Conservation (phyloP, 2,329 filamentous ascomycete species). For the Ophiostoma montium region DNA sequence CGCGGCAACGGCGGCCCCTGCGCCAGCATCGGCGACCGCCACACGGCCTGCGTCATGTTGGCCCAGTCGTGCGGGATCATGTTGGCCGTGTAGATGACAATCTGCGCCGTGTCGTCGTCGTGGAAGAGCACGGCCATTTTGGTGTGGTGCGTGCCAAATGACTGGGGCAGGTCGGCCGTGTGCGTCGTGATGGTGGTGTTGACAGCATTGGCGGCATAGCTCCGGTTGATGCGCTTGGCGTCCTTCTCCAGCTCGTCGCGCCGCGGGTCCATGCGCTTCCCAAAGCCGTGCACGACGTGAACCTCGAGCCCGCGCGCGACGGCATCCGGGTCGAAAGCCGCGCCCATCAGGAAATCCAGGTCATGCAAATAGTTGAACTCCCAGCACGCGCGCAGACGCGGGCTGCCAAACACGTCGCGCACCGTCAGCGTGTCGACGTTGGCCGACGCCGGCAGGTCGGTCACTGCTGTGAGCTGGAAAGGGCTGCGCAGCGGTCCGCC, state of each 20-base stretch:
- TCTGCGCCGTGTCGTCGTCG: slow-evolving; percentile 60
- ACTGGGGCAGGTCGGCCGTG: slow-evolving; percentile 64
- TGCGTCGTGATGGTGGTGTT: slow-evolving; percentile 51
- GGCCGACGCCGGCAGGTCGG: slow-evolving; percentile 39
- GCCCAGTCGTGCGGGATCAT: slow-evolving; percentile 81
- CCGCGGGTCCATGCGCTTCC: slow-evolving; percentile 51
- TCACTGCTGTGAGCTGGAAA: slow-evolving; percentile 56
- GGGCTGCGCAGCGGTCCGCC: slow-evolving; percentile 24
- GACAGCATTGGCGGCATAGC: too few species aligned
- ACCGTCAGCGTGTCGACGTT: slow-evolving; percentile 56
- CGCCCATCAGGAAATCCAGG: slow-evolving; percentile 38
- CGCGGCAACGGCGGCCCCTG: slow-evolving; percentile 32
- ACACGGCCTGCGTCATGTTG: slow-evolving; percentile 76
- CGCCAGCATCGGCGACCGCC: slow-evolving; percentile 61
- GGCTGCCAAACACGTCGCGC: slow-evolving; percentile 56
- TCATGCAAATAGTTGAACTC: slow-evolving; percentile 56
- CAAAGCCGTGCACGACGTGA: slow-evolving; percentile 47
- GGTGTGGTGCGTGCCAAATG: slow-evolving; percentile 73
- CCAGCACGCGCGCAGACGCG: slow-evolving; percentile 58
- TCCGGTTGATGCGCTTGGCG: slow-evolving; percentile 14
- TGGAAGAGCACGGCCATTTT: slow-evolving; percentile 81
- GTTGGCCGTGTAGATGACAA: slow-evolving; percentile 81
- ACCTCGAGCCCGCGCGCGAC: slow-evolving; percentile 31
- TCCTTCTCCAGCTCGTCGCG: slow-evolving; percentile 46
- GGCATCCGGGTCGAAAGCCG: slow-evolving; percentile 39